Conservation (phyloP, 2,329 filamentous ascomycete genomes). For the Aspergillus awamori region DNA sequence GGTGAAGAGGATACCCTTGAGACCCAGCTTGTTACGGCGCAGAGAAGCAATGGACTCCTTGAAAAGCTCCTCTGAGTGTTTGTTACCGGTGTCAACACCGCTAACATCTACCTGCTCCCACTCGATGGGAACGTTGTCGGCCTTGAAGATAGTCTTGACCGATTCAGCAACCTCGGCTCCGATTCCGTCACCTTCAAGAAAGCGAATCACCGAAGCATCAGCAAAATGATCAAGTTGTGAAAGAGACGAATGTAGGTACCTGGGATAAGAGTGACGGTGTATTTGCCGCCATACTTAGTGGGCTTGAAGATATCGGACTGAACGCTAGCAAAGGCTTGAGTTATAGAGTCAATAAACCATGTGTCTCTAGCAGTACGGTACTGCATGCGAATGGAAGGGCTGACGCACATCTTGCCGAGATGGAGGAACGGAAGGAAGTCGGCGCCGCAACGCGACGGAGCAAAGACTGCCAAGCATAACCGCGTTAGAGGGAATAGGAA, state of each 20-base stretch:
- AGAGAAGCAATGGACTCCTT: slow-evolving; percentile 92
- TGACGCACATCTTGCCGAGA: slow-evolving; percentile 59
- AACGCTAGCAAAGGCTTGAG: slow-evolving; percentile 72
- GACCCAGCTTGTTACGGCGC: slow-evolving; percentile 96
- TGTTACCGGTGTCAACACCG: slow-evolving; percentile 80
- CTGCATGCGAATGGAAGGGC: background rate
- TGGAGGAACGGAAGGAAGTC: slow-evolving; percentile 53
- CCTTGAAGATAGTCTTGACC: slow-evolving; percentile 99
- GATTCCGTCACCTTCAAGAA: slow-evolving; percentile 76
- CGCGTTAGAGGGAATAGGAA: slow-evolving; percentile 33
- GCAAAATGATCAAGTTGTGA: slow-evolving; percentile 10
- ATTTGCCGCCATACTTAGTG: slow-evolving; percentile 98
- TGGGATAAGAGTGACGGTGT: slow-evolving; percentile 97
- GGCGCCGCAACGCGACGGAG: slow-evolving; percentile 57
- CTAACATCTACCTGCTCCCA: slow-evolving; percentile 98
- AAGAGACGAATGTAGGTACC: slow-evolving; percentile 55
- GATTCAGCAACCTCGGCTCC: slow-evolving; percentile 97
- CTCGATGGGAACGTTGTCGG: slow-evolving; percentile 96
- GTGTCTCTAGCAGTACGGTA: slow-evolving; percentile 1
- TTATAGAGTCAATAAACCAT: slow-evolving; percentile 25
- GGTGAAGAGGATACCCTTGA: slow-evolving; percentile 98
- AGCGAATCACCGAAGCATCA: slow-evolving; percentile 14
- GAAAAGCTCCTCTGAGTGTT: slow-evolving; percentile 93
- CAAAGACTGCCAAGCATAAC: slow-evolving; percentile 56
- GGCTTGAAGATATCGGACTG: slow-evolving; percentile 98